Evolutionary conservation across 2,329 filamentous ascomycete species (phyloP).

Genomic region (Aspergillus nomiae): DNA sequence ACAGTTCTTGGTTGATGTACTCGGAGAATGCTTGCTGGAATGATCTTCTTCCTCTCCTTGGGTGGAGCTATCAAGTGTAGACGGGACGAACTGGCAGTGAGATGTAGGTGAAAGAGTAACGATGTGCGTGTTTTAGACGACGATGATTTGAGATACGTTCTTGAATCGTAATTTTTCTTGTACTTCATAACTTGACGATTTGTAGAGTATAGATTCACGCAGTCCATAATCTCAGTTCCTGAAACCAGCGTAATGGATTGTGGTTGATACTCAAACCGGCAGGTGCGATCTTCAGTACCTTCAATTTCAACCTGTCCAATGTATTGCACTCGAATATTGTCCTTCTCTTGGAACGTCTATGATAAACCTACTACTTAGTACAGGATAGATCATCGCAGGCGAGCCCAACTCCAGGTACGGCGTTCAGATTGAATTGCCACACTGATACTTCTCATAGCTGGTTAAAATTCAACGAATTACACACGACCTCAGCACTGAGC

Average conservation of each 20-base stretch:
- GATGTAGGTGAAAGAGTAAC: not conserved
- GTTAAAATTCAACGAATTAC: too few species aligned
- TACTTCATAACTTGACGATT: not conserved
- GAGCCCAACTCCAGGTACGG: not conserved
- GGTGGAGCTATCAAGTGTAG: not conserved
- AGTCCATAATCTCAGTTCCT: not conserved
- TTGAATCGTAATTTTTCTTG: not conserved
- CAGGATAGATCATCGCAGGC: not conserved
- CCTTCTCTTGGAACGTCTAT: not conserved
- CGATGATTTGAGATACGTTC: not conserved
- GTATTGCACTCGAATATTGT: not conserved
- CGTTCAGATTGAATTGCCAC: too few species aligned
- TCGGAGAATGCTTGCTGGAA: not conserved
- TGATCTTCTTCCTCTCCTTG: not conserved
- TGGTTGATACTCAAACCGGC: not conserved
- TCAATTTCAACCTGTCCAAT: not conserved
- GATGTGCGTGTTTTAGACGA: not conserved
- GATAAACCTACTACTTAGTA: not conserved
- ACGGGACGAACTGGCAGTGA: not conserved
- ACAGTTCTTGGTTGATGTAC: not conserved
- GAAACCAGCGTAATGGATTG: too few species aligned
- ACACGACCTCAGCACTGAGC: too few species aligned
- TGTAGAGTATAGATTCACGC: not conserved
- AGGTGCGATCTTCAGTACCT: not conserved
- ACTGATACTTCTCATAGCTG: too few species aligned